Evolutionary conservation across 2,329 filamentous ascomycete genomes (phyloP).

Genomic region (Colletotrichum filicis): DNA sequence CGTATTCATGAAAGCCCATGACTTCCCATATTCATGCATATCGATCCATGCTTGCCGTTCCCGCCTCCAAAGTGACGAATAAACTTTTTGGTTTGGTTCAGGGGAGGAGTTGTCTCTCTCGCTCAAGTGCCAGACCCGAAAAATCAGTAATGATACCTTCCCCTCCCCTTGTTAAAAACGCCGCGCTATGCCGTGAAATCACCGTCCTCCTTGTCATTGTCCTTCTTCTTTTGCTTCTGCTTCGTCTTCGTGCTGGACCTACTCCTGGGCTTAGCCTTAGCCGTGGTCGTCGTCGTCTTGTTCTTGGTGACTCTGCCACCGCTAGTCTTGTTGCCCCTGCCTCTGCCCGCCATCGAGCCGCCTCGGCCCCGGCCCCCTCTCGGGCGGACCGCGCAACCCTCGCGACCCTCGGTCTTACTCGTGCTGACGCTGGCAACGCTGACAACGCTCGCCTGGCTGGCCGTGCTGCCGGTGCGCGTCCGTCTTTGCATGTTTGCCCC

Average conservation of each 20-base stretch:
- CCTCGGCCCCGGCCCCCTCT: neutral
- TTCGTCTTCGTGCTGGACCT: neutral
- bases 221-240: neutral
- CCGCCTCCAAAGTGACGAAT: neutral
- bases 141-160: neutral
- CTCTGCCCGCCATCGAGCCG: neutral
- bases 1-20: neutral
- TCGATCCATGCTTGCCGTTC: neutral
- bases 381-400: neutral
- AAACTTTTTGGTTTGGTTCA: neutral
- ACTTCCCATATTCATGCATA: neutral
- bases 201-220: neutral
- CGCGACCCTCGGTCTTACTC: neutral
- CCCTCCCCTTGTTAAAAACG: conserved; percentile 8
- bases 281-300: neutral
- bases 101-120: neutral
- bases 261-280: neutral
- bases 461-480: neutral
- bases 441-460: neutral
- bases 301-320: neutral
- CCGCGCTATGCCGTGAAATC: conserved; percentile 36
- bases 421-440: neutral
- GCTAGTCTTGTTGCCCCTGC: neutral
- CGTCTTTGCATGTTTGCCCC: neutral
- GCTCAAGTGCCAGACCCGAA: neutral